Conservation (phyloP, 805 yeast genomes). For the Yamadazyma paraphyllophila region DNA sequence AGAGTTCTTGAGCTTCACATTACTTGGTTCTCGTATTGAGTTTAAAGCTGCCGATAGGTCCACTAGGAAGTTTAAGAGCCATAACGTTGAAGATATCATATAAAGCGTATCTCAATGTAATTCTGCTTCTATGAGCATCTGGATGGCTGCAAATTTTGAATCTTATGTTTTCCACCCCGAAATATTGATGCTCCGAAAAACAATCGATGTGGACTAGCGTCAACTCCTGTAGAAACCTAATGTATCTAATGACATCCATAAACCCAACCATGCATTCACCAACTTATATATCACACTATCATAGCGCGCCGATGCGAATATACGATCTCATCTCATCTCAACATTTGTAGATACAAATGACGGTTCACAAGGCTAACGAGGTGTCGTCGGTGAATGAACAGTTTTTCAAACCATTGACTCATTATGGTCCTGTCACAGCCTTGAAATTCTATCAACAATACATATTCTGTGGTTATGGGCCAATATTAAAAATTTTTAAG, state of each 20-base stretch:
- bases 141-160: too few species aligned
- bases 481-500: slow-evolving; percentile 55
- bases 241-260: too few species aligned
- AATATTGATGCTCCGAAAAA: too few species aligned
- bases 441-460: slow-evolving; percentile 43
- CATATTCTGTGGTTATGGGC: slow-evolving; percentile 68
- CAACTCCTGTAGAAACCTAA: too few species aligned
- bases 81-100: slow-evolving; percentile 58
- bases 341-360: neutral
- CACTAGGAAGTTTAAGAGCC: slow-evolving; percentile 80
- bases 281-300: neutral
- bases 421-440: slow-evolving; percentile 72
- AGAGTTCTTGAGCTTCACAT: slow-evolving; percentile 51
- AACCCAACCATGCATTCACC: neutral
- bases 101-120: slow-evolving; percentile 8
- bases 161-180: too few species aligned
- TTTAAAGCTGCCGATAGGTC: slow-evolving; percentile 78
- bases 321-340: slow-evolving; percentile 7
- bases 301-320: neutral
- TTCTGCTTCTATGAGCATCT: too few species aligned
- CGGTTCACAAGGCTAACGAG: neutral
- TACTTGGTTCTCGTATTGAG: slow-evolving; percentile 77
- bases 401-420: slow-evolving; percentile 20
- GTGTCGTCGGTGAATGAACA: slow-evolving; percentile 5
- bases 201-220: too few species aligned